phyloP scores from a whole-genome alignment of 108 stramenopile species.

The Thalassiosira profunda region DNA sequence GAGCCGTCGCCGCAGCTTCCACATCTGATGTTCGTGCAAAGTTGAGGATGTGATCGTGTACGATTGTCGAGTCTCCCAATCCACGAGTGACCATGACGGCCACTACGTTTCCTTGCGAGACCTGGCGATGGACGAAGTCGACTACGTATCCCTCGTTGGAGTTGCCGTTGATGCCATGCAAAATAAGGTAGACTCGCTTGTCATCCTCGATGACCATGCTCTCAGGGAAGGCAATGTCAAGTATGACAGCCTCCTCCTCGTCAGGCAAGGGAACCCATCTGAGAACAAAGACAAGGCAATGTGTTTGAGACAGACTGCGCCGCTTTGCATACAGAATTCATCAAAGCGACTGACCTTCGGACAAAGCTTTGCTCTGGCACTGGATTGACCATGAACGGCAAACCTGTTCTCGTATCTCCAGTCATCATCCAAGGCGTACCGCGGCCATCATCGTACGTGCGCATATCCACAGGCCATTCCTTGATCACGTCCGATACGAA shows the following conservation, averaged over 20 bases:
- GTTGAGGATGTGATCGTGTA: slow-evolving; percentile 73
- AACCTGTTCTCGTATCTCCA: slow-evolving; percentile 78
- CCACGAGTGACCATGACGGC: slow-evolving; percentile 89
- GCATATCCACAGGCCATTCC: slow-evolving; percentile 55
- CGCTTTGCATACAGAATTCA: not conserved
- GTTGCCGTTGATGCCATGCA: slow-evolving; percentile 94
- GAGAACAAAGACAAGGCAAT: not conserved
- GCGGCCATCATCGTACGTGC: slow-evolving; percentile 54
- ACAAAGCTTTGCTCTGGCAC: slow-evolving; percentile 33
- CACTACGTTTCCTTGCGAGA: slow-evolving; percentile 55
- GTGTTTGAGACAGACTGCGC: not conserved
- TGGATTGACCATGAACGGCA: slow-evolving; percentile 73
- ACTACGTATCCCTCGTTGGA: slow-evolving; percentile 82
- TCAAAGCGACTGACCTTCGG: slow-evolving; percentile 17
- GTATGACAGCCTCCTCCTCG: slow-evolving; percentile 70
- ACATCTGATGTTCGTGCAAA: slow-evolving; percentile 87
- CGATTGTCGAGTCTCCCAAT: slow-evolving; percentile 77
- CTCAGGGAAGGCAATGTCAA: slow-evolving; percentile 81
- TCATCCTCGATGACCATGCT: slow-evolving; percentile 45
- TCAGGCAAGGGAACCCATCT: slow-evolving; percentile 59
- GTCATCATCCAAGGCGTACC: slow-evolving; percentile 82
- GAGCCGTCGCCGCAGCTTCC: slow-evolving; percentile 58
- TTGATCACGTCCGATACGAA: slow-evolving; percentile 50
- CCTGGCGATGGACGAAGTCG: slow-evolving; percentile 69
- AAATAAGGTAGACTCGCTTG: slow-evolving; percentile 78